A percentile compares a stretch with the other conserved stretches of the same genome.
These are phyloP conservation scores for Clitoria ternatea DNA, from an alignment of 306 rosid species.

Conservation along the genomic window DNA sequence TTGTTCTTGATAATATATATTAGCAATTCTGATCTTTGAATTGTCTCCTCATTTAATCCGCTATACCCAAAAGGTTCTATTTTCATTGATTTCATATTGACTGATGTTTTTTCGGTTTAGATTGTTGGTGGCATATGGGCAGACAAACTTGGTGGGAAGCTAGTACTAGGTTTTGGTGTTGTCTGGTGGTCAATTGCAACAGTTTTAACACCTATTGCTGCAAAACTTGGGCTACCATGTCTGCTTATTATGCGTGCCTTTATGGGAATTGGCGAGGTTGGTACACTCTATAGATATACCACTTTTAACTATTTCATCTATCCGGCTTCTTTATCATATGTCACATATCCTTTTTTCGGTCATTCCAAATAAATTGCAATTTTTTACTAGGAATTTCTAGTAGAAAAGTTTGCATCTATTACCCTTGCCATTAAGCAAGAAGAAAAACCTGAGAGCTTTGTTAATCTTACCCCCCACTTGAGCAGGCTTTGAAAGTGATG, in stretches of 20 bases:
- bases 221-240: conserved; percentile 79
- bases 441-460: background rate
- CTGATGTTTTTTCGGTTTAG: conserved; percentile 34
- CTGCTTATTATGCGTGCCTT: conserved; percentile 87
- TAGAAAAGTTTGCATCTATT: background rate
- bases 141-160: conserved; percentile 93
- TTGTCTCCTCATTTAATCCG: background rate
- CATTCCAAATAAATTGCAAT: background rate
- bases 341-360: background rate
- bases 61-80: background rate
- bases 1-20: background rate
- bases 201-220: conserved; percentile 85
- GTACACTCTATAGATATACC: conserved; percentile 33
- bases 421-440: conserved; percentile 7
- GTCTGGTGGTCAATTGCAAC: conserved; percentile 98
- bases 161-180: conserved; percentile 89
- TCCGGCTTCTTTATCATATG: background rate
- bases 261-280: conserved; percentile 96
- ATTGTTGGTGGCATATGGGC: conserved; percentile 98
- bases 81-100: conserved; percentile 25
- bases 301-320: conserved; percentile 5
- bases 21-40: conserved; percentile 18
- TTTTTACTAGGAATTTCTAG: conserved; percentile 10
- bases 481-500: background rate
- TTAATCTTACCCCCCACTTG: background rate